Percentiles rank a stretch among this genome's conserved stretches.
Evolutionary conservation across 495 filamentous ascomycete species (phyloP).

Genomic region (Aspergillus diversus): DNA sequence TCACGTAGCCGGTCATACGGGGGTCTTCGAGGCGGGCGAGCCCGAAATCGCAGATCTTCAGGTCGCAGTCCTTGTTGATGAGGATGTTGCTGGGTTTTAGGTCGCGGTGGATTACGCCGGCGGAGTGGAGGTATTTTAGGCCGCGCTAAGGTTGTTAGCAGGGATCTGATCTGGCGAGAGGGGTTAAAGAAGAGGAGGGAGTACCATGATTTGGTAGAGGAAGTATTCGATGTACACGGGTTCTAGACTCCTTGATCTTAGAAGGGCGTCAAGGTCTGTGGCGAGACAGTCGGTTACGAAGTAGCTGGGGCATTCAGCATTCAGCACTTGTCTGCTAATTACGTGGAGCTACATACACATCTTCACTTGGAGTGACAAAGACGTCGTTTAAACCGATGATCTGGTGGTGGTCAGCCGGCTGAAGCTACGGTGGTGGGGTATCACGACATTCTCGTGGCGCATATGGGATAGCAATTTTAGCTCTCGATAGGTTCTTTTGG

Average conservation of each 20-base stretch:
- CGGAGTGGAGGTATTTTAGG: slow-evolving; percentile 96
- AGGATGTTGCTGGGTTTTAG: slow-evolving; percentile 96
- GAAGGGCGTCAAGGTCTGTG: neutral
- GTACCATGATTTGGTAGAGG: neutral
- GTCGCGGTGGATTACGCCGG: slow-evolving; percentile 93
- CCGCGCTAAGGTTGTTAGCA: slow-evolving; percentile 64
- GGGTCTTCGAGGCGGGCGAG: slow-evolving; percentile 95
- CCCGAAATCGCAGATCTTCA: slow-evolving; percentile 98
- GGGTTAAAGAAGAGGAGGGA: too few species aligned
- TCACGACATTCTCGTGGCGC: neutral
- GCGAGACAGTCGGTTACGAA: neutral
- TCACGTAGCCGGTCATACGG: slow-evolving; percentile 99
- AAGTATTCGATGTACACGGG: neutral
- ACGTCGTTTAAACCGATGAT: neutral
- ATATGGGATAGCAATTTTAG: neutral
- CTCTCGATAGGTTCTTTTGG: neutral
- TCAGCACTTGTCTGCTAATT: neutral
- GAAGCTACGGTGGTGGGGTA: neutral
- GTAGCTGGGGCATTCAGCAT: neutral
- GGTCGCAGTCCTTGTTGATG: slow-evolving; percentile 96
- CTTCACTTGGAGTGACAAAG: neutral
- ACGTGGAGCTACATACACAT: neutral
- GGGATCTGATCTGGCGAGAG: too few species aligned
- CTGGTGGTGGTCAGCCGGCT: neutral
- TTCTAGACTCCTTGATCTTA: neutral